A percentile compares a stretch with the other conserved stretches of the same genome.
These are phyloP conservation scores for Tripidium arundinaceum DNA, from an alignment of 202 grass and related monocot genomes.

Conservation along the genomic window DNA sequence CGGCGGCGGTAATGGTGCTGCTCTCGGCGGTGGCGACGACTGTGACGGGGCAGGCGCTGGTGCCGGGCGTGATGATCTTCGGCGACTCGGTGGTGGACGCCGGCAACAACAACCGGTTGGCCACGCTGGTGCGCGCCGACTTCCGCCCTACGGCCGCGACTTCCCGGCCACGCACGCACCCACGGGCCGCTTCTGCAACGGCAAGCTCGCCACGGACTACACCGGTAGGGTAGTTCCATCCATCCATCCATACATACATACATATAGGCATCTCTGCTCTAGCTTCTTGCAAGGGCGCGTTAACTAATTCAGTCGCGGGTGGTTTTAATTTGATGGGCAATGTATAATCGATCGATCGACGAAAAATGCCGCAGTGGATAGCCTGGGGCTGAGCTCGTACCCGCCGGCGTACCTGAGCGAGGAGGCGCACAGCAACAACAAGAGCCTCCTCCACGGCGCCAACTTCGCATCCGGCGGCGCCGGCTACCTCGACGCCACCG, in stretches of 20 bases:
- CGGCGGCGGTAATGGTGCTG: background rate
- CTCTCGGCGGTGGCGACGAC: background rate
- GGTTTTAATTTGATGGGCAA: background rate
- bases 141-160: conserved; percentile 93
- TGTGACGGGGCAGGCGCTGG: conserved; percentile 57
- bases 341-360: background rate
- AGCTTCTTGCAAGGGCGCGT: too few species aligned
- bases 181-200: conserved; percentile 91
- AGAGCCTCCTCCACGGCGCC: conserved; percentile 69
- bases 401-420: conserved; percentile 76
- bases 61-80: conserved; percentile 86
- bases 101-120: conserved; percentile 89
- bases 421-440: conserved; percentile 68
- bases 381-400: conserved; percentile 61
- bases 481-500: conserved; percentile 77
- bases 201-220: conserved; percentile 88
- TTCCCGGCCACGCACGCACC: conserved; percentile 54
- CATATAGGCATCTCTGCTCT: too few species aligned
- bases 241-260: too few species aligned
- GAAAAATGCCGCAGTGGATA: conserved; percentile 63
- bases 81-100: conserved; percentile 89
- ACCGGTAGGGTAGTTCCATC: conserved; percentile 49
- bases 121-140: conserved; percentile 82
- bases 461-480: conserved; percentile 91
- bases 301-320: too few species aligned